phyloP scores from a whole-genome alignment of 2,329 filamentous ascomycete species.

The Cladobotryum mycophilum region DNA sequence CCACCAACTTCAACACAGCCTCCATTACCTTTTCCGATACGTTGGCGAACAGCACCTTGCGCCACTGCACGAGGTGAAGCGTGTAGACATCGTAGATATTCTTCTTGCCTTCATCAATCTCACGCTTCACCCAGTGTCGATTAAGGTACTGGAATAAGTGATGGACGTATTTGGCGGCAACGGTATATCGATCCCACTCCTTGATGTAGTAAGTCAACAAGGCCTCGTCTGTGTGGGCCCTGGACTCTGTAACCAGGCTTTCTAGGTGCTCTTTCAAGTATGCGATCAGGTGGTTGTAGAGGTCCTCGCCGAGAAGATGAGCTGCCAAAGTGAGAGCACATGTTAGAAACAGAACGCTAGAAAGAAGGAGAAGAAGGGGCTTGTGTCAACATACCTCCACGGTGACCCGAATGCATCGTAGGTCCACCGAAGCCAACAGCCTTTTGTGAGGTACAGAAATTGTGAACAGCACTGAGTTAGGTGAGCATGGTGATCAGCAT shows the following conservation, averaged over 20 bases:
- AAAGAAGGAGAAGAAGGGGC: not conserved
- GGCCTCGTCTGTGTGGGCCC: slow-evolving; percentile 80
- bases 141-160: slow-evolving; percentile 96
- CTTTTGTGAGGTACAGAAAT: slow-evolving; percentile 98
- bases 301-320: slow-evolving; percentile 88
- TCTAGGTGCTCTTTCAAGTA: slow-evolving; percentile 76
- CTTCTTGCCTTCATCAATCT: slow-evolving; percentile 98
- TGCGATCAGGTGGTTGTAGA: slow-evolving; percentile 84
- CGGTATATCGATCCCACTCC: slow-evolving; percentile 94
- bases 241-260: slow-evolving; percentile 64
- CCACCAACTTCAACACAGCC: slow-evolving; percentile 87
- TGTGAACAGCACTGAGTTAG: slow-evolving; percentile 71
- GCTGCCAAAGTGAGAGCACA: slow-evolving; percentile 43
- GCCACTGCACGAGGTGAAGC: slow-evolving; percentile 92
- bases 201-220: slow-evolving; percentile 89
- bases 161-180: slow-evolving; percentile 94
- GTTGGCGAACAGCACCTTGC: slow-evolving; percentile 77
- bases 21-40: slow-evolving; percentile 89
- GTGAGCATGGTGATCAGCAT: slow-evolving; percentile 28
- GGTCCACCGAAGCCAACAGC: slow-evolving; percentile 57
- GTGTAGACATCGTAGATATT: slow-evolving; percentile 98
- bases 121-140: slow-evolving; percentile 96
- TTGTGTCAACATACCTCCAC: slow-evolving; percentile 51
- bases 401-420: slow-evolving; percentile 34
- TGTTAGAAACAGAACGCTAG: not conserved